Evolutionary conservation across 495 filamentous ascomycete species (phyloP), one percentile per base, ranked within the genome.

Genomic region (Neurospora africana): DNA sequence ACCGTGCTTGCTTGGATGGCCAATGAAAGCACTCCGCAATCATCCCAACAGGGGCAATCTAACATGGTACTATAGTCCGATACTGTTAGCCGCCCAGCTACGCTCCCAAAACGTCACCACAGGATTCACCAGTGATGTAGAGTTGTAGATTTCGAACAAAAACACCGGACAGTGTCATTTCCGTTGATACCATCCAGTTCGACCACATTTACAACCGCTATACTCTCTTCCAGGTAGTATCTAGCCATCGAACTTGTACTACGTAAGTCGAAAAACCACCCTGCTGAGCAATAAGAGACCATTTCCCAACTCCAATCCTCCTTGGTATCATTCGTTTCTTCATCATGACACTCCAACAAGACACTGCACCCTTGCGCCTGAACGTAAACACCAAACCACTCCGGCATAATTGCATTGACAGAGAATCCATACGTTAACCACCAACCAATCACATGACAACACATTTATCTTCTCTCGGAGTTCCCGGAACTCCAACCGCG

Each of bases 361-460:
- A 65, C 53, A 19, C 15, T 33, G 15, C 15, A 35, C 27, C 53
- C 13, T 1, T 33, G 27, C 27, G 27, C 53, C 27, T 6, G 6
- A 65, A 65, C 53, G 19, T 19, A 33, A 65, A 65, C 53, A 9
- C 27, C 53, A 61, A 33, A 9, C 53, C 53, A 19, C 7, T 3
- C 13, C 3, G 35, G 15, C 10, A 61, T 17, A 7, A 17, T 8
- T 1, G 23, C 53, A 17, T 27, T 8, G 23, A 61, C 13, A 2
- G 13, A 61, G 23, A 30, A 61, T 0, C 4, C 3, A 65, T 8
- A 9, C 53, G 0, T 33, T 9, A 65, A 19, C 27, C 27, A 19
- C 30, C 41, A 35, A 19, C 30, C 41, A 35, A 13, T 76, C 58
- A 83, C 81, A 83, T 83, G 27, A 82, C 75, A 44, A 78, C 69